A percentile compares a stretch with the other conserved stretches of the same genome.
Conservation (phyloP, 441 rosid genomes). For the Brassica hybrid region DNA sequence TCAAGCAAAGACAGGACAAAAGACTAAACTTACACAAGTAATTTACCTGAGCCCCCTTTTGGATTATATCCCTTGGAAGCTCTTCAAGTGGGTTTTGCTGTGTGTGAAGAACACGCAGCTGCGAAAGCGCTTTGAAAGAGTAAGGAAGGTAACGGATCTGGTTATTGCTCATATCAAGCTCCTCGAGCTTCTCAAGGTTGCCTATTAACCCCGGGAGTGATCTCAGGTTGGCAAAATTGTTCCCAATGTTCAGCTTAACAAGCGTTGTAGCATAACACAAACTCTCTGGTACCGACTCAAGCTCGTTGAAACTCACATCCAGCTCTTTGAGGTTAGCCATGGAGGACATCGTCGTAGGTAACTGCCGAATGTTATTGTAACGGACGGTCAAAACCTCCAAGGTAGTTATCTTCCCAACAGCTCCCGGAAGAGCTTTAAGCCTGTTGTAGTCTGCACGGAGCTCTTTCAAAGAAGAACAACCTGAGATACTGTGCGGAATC, state of each 20-base stretch:
- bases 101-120: conserved; percentile 60
- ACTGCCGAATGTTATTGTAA: conserved; percentile 83
- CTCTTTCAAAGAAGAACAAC: conserved; percentile 71
- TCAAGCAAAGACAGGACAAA: not conserved
- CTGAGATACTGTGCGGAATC: conserved; percentile 77
- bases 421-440: conserved; percentile 97
- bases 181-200: conserved; percentile 93
- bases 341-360: conserved; percentile 94
- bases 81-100: conserved; percentile 90
- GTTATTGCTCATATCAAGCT: conserved; percentile 93
- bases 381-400: conserved; percentile 81
- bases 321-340: conserved; percentile 79
- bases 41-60: conserved; percentile 88
- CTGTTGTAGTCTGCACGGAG: conserved; percentile 87
- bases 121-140: conserved; percentile 78
- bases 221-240: conserved; percentile 90
- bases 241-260: conserved; percentile 85
- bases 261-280: conserved; percentile 85
- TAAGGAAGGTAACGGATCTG: conserved; percentile 91
- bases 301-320: conserved; percentile 96
- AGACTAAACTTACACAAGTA: not conserved
- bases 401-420: conserved; percentile 84
- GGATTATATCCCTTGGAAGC: conserved; percentile 77
- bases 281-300: conserved; percentile 97
- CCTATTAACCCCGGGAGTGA: conserved; percentile 89